A percentile compares a stretch with the other conserved stretches of the same genome.
Conservation (phyloP, 1,284 basidiomycete species). For the Puccinia sorghi region DNA sequence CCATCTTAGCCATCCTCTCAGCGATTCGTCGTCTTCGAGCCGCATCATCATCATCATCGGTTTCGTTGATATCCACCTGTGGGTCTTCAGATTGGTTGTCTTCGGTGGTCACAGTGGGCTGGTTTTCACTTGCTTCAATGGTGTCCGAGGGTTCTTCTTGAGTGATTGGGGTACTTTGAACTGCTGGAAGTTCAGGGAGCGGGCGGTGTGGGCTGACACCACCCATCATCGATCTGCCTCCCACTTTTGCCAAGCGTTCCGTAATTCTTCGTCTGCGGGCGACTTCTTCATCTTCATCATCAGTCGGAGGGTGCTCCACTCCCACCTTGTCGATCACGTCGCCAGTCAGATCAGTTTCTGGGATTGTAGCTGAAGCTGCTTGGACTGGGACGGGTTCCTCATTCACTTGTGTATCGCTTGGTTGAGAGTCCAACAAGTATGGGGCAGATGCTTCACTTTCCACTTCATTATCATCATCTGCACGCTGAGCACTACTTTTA, state of each 20-base stretch:
- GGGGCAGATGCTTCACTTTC: not conserved
- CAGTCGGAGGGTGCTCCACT: not conserved
- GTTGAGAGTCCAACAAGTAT: not conserved
- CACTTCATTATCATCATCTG: not conserved
- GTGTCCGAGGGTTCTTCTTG: not conserved
- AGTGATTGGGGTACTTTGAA: not conserved
- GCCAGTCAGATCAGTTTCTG: not conserved
- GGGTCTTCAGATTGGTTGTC: not conserved
- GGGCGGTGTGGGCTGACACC: constrained; percentile 9
- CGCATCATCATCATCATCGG: constrained; percentile 32
- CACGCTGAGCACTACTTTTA: not conserved
- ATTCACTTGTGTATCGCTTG: not conserved
- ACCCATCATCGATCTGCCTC: constrained; percentile 45
- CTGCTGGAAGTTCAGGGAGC: constrained; percentile 6
- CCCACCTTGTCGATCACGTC: not conserved
- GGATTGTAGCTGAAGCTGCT: not conserved
- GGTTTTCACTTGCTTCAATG: not conserved
- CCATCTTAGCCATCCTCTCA: constrained; percentile 49
- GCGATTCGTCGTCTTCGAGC: constrained; percentile 41
- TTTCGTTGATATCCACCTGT: not conserved
- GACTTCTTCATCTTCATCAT: constrained; percentile 40
- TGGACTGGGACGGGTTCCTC: not conserved
- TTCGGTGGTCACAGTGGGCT: not conserved
- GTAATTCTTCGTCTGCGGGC: constrained; percentile 30
- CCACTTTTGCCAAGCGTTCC: constrained; percentile 46